A percentile compares a stretch with the other conserved stretches of the same genome.
phyloP scores from a whole-genome alignment of 441 rosid genomes.

The Sinapis alba region DNA sequence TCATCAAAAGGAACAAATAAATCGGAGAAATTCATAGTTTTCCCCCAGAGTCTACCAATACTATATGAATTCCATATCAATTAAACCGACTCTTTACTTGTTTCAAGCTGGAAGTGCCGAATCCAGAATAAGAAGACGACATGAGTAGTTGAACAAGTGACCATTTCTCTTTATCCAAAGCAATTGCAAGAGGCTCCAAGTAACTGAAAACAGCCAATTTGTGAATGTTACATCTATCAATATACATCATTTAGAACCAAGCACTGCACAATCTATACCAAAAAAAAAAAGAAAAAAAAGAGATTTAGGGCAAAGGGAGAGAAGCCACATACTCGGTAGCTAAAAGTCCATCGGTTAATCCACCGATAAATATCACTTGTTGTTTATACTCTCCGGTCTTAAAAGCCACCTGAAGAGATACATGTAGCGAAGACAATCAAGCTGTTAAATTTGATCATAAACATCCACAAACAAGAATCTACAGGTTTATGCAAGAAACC shows the following conservation, averaged over 20 bases:
- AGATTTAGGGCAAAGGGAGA: not conserved
- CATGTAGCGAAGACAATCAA: conserved; percentile 14
- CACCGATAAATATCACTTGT: conserved; percentile 88
- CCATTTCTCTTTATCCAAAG: conserved; percentile 93
- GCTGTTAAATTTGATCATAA: not conserved
- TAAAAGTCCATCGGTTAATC: conserved; percentile 86
- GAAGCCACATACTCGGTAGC: conserved; percentile 78
- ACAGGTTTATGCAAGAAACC: not conserved
- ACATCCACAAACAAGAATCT: not conserved
- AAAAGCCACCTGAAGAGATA: conserved; percentile 77
- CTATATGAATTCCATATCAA: not conserved
- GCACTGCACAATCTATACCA: not conserved
- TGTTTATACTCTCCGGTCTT: conserved; percentile 89
- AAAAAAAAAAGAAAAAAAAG: not conserved
- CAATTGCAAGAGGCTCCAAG: conserved; percentile 91
- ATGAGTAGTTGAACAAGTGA: conserved; percentile 88
- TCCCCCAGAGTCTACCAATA: not conserved
- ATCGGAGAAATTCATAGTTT: conserved; percentile 18
- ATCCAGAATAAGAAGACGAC: conserved; percentile 91
- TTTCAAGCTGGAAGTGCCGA: conserved; percentile 89
- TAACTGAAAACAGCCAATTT: conserved; percentile 47
- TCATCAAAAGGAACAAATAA: conserved; percentile 38
- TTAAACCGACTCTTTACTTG: conserved; percentile 56
- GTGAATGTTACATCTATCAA: not conserved
- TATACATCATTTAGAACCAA: not conserved